phyloP scores from a whole-genome alignment of 345 rosid genomes.

The Citrus sp. region DNA sequence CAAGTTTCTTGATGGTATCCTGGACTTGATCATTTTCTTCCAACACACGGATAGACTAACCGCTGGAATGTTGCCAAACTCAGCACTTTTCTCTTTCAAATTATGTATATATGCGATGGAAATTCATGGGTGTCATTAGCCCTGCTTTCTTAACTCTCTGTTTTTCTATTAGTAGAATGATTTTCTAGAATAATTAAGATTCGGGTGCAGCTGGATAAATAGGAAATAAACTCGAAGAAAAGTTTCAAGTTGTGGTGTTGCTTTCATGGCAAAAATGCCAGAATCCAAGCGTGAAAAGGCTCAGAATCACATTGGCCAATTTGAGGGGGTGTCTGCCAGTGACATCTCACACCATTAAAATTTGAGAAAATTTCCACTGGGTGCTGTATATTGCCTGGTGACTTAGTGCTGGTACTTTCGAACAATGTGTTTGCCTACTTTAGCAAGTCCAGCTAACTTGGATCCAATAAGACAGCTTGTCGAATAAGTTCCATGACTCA shows the following conservation, averaged over 20 bases:
- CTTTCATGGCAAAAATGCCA: background rate
- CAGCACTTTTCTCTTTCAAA: background rate
- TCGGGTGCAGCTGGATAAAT: background rate
- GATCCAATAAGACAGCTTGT: background rate
- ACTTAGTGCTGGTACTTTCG: background rate
- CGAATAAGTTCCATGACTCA: background rate
- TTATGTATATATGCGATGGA: background rate
- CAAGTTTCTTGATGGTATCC: background rate
- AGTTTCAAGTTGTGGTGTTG: background rate
- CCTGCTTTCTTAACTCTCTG: too few relatives aligned
- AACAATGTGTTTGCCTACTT: background rate
- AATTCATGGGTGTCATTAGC: background rate
- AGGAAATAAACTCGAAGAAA: too few relatives aligned
- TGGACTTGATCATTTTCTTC: background rate
- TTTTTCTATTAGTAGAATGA: background rate
- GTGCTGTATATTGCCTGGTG: background rate
- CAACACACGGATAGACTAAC: background rate
- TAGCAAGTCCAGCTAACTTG: background rate
- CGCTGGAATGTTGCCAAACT: background rate
- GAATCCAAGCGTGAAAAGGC: background rate
- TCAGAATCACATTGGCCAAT: background rate
- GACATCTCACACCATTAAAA: background rate
- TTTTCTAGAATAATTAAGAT: background rate
- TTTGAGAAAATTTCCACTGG: background rate
- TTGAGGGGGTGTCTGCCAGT: background rate